These are phyloP conservation scores for Colletotrichum eremochloae DNA, from an alignment of 2,329 filamentous ascomycete genomes.

Conservation along the genomic window DNA sequence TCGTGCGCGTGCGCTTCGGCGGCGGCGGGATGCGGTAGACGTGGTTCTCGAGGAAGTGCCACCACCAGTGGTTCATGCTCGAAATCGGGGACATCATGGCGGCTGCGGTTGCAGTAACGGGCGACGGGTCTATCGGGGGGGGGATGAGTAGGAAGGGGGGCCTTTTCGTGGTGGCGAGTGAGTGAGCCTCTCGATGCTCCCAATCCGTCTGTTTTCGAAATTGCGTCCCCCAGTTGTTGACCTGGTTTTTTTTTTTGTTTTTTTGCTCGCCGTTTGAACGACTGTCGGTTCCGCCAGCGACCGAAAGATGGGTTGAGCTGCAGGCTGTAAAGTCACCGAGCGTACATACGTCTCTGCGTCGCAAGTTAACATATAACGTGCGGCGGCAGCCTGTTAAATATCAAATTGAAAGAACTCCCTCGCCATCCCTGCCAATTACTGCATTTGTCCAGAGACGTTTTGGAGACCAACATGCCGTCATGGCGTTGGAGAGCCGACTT, in stretches of 20 bases:
- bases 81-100: constrained; percentile 29
- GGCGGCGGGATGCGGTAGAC: constrained; percentile 44
- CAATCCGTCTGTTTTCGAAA: background rate
- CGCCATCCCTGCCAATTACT: background rate
- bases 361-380: constrained; percentile 2
- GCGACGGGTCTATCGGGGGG: too few species aligned
- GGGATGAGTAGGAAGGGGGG: too few species aligned
- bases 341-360: constrained; percentile 14
- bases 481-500: constrained; percentile 11
- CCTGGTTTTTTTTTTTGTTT: background rate
- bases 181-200: background rate
- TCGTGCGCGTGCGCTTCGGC: constrained; percentile 47
- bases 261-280: background rate
- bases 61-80: constrained; percentile 40
- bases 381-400: constrained; percentile 6
- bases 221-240: background rate
- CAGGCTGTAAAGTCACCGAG: constrained; percentile 7
- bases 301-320: constrained; percentile 22
- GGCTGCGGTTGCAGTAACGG: background rate
- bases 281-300: background rate
- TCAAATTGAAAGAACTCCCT: background rate
- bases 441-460: background rate
- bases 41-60: constrained; percentile 33
- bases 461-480: constrained; percentile 19
- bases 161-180: background rate